Percentiles rank a stretch among this genome's conserved stretches.
Evolutionary conservation across 805 yeast species (phyloP).

Genomic region (Kodamaea restingae): DNA sequence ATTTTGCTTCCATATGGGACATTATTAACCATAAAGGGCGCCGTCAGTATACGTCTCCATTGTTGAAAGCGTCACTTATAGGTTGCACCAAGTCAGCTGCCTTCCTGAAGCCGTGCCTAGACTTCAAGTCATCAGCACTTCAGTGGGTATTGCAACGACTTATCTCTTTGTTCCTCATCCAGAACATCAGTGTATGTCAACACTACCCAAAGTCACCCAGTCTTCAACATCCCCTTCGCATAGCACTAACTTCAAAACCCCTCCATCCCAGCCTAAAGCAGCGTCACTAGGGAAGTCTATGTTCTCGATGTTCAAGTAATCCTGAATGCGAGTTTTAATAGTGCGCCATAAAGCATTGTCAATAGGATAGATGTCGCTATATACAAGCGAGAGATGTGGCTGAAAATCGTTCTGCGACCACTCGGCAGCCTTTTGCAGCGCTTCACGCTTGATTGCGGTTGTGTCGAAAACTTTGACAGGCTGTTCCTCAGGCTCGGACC

Average conservation of each 20-base stretch:
- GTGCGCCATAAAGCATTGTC: slow-evolving; percentile 63
- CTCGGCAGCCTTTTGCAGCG: slow-evolving; percentile 45
- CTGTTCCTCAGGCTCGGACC: slow-evolving; percentile 3
- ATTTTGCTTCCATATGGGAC: too few species aligned
- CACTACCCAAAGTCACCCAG: slow-evolving; percentile 63
- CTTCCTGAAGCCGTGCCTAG: too few species aligned
- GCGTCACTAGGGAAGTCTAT: slow-evolving; percentile 35
- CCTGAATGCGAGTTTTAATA: slow-evolving; percentile 61
- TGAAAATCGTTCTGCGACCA: slow-evolving; percentile 59
- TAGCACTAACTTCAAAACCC: slow-evolving; percentile 60
- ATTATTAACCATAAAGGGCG: too few species aligned
- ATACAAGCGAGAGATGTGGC: slow-evolving; percentile 72
- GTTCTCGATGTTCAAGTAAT: slow-evolving; percentile 51
- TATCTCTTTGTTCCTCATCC: too few species aligned
- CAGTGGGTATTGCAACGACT: too few species aligned
- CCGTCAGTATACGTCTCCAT: too few species aligned
- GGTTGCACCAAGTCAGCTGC: too few species aligned
- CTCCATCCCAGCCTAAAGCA: slow-evolving; percentile 60
- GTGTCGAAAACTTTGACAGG: slow-evolving; percentile 24
- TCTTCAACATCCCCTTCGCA: slow-evolving; percentile 70
- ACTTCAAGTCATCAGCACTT: too few species aligned
- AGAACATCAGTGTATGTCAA: slow-evolving; percentile 38
- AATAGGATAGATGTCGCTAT: slow-evolving; percentile 61
- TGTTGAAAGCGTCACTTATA: too few species aligned
- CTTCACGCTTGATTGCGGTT: slow-evolving; percentile 31